These are phyloP conservation scores for Pistacia vera DNA, from an alignment of 345 rosid species.

Conservation along the genomic window DNA sequence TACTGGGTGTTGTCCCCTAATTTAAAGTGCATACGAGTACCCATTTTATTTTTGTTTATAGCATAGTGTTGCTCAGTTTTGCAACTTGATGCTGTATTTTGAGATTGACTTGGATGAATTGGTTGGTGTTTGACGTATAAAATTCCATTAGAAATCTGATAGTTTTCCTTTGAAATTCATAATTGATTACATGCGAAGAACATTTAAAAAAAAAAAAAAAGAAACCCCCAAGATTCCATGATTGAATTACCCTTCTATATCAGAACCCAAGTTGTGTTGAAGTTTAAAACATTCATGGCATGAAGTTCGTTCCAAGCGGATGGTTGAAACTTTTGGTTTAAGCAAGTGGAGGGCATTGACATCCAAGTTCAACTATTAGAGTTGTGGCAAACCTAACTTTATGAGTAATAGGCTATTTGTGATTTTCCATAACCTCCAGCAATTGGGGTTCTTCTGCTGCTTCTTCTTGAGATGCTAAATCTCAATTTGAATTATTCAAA, in stretches of 20 bases:
- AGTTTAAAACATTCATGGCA: too few species aligned
- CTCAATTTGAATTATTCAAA: neutral
- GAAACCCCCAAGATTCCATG: too few species aligned
- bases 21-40: neutral
- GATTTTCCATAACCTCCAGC: neutral
- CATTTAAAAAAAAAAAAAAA: too few species aligned
- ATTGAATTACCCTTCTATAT: too few species aligned
- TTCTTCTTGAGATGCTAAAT: neutral
- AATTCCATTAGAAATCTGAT: neutral
- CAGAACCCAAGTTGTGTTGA: too few species aligned
- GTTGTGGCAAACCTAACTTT: neutral
- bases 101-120: neutral
- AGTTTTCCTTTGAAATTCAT: neutral
- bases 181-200: too few species aligned
- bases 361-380: neutral
- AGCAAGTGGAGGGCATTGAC: neutral
- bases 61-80: neutral
- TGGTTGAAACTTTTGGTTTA: neutral
- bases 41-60: neutral
- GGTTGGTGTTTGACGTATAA: neutral
- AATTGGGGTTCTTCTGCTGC: neutral
- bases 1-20: neutral
- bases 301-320: too few species aligned
- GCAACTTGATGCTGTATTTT: slow-evolving; percentile 1
- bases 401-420: neutral